phyloP scores from a whole-genome alignment of 306 rosid species.

The Medicago truncatula region MtrunA17r5.0-ANR NC_053044.1:40557501-40558000 shows the following conservation, averaged over 20 bases:
- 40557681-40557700: not conserved
- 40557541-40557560: not conserved
- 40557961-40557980: slow-evolving; percentile 78
- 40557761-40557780: slow-evolving; percentile 20
- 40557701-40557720: not conserved
- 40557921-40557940: slow-evolving; percentile 88
- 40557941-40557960: slow-evolving; percentile 83
- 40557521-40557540: not conserved
- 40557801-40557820: slow-evolving; percentile 7
- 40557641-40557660: not conserved
- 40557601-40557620: not conserved
- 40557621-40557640: not conserved
- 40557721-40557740: not conserved
- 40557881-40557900: slow-evolving; percentile 88
- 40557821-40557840: slow-evolving; percentile 45
- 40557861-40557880: slow-evolving; percentile 84
- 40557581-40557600: not conserved
- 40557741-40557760: not conserved
- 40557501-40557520: not conserved
- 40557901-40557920: slow-evolving; percentile 76
- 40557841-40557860: slow-evolving; percentile 85
- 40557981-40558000: slow-evolving; percentile 19
- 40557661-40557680: not conserved
- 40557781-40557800: not conserved
- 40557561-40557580: not conserved